Evolutionary conservation across 768 basidiomycete species (phyloP), one percentile per base, ranked within the genome.

Genomic region (Macrocybe gigantea): DNA sequence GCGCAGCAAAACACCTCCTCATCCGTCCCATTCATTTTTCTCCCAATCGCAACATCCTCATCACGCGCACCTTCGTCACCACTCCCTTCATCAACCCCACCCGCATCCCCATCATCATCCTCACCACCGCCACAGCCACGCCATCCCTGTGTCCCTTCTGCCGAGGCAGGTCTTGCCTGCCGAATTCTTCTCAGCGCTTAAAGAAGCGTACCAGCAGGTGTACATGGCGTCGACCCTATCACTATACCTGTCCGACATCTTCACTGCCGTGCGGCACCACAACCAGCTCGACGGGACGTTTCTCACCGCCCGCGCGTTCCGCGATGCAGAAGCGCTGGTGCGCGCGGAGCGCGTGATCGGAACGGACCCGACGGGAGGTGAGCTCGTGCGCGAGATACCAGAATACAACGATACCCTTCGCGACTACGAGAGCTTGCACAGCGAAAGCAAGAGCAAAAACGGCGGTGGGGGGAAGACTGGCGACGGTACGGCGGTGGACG

Each of bases 181-280:
- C 7, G 61, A 65, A 5, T 65, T 70, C 31, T 52, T 71, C 46
- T 44, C 56, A 34, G 52, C 53, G 14, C 59, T 71, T 13, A 66
- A 58, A 41, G 41, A 64, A 49, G 57, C 63, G 2, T 63, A 60
- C 44, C 53, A 57, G 7, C 64, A 68, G 45, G 71, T 77, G 2
- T 64, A 69, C 48, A 65, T 87, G 31, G 69, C 82, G 7, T 69
- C 78, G 1, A 61, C 64, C 2, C 71, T 91, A 6, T 64, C 65
- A 6, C 64, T 82, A n/a, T 91, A 90, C 56, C 68, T 87, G 6
- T 73, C 80, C 7, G 86, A 90, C 59, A 67, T 90, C 8, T 84
- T 91, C 51, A 74, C 82, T 29, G 88, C 88, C 3, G 75, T 82
- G 15, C 78, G 88, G 6, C 85, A 90, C 56, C 80, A 83, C 57